Percentiles rank a stretch among this genome's conserved stretches.
phyloP scores from a whole-genome alignment of 495 filamentous ascomycete species.

The Penicillium fimorum region DNA sequence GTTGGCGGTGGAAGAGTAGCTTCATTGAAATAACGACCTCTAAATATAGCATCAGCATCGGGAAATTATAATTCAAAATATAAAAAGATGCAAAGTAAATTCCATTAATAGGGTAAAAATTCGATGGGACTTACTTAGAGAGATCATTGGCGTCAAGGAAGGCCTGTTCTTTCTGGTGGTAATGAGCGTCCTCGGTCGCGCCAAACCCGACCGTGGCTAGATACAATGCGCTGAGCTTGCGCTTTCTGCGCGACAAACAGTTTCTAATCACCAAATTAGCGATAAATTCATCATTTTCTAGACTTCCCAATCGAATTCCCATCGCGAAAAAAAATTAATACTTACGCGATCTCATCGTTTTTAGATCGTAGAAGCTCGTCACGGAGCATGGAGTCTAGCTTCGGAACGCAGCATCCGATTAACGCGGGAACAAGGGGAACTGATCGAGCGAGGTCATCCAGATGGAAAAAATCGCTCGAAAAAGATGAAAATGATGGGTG shows the following conservation, averaged over 20 bases:
- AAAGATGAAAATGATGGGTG: conserved; percentile 55
- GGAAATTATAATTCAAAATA: conserved; percentile 17
- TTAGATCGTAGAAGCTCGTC: conserved; percentile 58
- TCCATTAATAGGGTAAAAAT: conserved; percentile 13
- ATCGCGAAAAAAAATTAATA: conserved; percentile 36
- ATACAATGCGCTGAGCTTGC: conserved; percentile 80
- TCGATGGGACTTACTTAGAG: conserved; percentile 60
- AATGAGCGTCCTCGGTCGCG: conserved; percentile 57
- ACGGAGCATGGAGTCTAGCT: conserved; percentile 55
- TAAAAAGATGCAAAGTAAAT: conserved; percentile 15
- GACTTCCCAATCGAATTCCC: conserved; percentile 14
- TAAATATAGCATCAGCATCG: conserved; percentile 41
- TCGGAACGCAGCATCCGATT: conserved; percentile 60
- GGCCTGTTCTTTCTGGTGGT: conserved; percentile 48
- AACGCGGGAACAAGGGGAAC: conserved; percentile 50
- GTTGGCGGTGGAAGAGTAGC: conserved; percentile 61
- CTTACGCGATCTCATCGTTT: conserved; percentile 63
- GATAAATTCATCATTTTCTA: conserved; percentile 20
- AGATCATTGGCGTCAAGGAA: conserved; percentile 78
- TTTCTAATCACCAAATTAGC: conserved; percentile 55
- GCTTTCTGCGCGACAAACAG: conserved; percentile 75
- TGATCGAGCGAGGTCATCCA: conserved; percentile 50
- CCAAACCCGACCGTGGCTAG: conserved; percentile 51
- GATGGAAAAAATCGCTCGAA: conserved; percentile 49
- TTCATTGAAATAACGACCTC: conserved; percentile 71